phyloP scores from a whole-genome alignment of 345 rosid genomes.

The Limnanthes douglasii region DNA sequence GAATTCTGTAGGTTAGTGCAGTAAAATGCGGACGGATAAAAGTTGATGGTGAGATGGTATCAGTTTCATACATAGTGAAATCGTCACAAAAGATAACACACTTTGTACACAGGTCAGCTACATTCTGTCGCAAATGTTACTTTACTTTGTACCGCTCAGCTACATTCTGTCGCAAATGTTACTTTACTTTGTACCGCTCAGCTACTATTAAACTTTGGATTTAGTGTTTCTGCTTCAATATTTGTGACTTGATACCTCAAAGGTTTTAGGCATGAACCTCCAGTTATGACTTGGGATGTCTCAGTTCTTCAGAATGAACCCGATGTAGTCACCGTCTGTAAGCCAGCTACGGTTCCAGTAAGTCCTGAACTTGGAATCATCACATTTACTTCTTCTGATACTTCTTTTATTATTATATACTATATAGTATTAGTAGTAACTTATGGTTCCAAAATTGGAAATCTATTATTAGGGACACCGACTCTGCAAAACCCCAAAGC shows the following conservation, averaged over 20 bases:
- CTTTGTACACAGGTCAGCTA: slow-evolving; percentile 58
- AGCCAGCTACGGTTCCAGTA: slow-evolving; percentile 84
- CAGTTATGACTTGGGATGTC: slow-evolving; percentile 50
- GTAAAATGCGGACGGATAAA: slow-evolving; percentile 74
- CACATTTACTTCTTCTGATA: no score
- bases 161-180: no score
- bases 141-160: no score
- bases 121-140: no score
- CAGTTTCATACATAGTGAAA: slow-evolving; percentile 60
- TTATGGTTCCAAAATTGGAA: no score
- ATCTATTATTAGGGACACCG: no score
- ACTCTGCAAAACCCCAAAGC: no score
- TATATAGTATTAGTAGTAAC: no score
- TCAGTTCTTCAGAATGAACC: slow-evolving; percentile 45
- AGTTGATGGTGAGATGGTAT: slow-evolving; percentile 68
- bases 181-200: no score
- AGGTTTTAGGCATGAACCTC: slow-evolving; percentile 85
- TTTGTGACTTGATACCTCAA: slow-evolving; percentile 16
- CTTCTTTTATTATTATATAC: no score
- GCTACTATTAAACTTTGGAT: not conserved
- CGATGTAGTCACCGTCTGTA: slow-evolving; percentile 71
- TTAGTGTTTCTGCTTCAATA: not conserved
- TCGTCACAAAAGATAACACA: slow-evolving; percentile 81
- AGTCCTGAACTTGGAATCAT: no score
- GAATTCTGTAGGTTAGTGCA: slow-evolving; percentile 43